Base-by-base conservation (phyloP, 2,329 filamentous ascomycete species). In the Colletotrichum tropicale region DNA sequence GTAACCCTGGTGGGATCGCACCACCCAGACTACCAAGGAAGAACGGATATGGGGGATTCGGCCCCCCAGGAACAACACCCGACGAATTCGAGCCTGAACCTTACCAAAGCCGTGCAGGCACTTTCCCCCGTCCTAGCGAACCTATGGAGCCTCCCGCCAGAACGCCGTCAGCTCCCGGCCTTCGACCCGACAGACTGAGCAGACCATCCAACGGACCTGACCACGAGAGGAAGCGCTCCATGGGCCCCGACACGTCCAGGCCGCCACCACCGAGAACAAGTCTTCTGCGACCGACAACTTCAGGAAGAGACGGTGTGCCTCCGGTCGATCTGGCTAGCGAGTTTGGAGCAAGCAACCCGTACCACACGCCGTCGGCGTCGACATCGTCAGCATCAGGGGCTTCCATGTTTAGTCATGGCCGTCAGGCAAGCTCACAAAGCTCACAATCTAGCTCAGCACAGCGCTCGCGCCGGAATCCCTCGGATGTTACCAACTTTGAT, bases 311-410 rank as follows among this genome's bases (percentile, higher is more conserved):
- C 61, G 81, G 79, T 3, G 83, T 80, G 8, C 86, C 88, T 4
- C 86, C 88, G 3, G 86, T 93, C 56, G 90, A 93, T 78, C 85
- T 93, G 9, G 90, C 89, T 3, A 88, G 87, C 36, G 91, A 93
- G 74, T 93, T 93, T 78, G 91, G 91, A 13, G 82, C 87, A 28
- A 88, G 90, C 38, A 93, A 93, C 78, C 90, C 91, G 0, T 93
- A 94, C 79, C 92, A 94, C 79, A 88, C 90, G 6, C 86, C 91
- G 0, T 91, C 92, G 2, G 89, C 91, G 75, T 95, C 93, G 3
- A 89, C 90, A 30, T 93, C 92, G 0, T 95, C 93, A 0, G 91
- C 92, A 0, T 95, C 93, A 0, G 91, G 90, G 21, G 88, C 89
- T 60, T 94, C 93, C 3, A 89, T 88, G 1, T 89, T 88, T 52